phyloP scores from a whole-genome alignment of 225 moss, liverwort and hornwort species.

The Polytrichum formosum region DNA sequence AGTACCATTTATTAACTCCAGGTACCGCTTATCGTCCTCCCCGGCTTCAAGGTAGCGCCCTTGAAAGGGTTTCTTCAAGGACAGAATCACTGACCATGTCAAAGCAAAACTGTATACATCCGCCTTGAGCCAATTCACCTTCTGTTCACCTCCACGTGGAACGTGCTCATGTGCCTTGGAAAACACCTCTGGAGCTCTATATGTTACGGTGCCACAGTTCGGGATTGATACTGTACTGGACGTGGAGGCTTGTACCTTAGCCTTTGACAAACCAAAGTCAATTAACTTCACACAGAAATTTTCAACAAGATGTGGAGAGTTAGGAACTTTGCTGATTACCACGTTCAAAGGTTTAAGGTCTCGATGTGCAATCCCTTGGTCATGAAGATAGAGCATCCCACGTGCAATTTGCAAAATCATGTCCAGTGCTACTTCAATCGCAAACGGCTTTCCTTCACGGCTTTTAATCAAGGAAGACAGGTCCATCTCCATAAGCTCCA shows the following conservation, averaged over 20 bases:
- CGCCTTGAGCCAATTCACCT: too few species aligned
- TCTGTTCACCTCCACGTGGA: too few species aligned
- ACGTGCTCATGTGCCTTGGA: too few species aligned
- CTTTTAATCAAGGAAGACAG: too few species aligned
- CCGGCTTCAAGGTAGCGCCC: neutral
- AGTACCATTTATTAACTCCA: neutral
- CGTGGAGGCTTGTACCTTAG: neutral
- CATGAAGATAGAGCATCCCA: too few species aligned
- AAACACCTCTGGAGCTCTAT: slow-evolving; percentile 5
- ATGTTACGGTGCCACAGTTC: neutral
- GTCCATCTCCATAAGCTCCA: too few species aligned
- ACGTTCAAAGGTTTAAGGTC: too few species aligned
- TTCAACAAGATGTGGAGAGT: neutral
- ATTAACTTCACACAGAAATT: neutral
- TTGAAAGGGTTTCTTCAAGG: slow-evolving; percentile 3
- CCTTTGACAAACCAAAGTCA: slow-evolving; percentile 3
- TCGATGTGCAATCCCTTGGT: too few species aligned
- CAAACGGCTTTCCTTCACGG: too few species aligned
- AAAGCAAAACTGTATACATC: neutral
- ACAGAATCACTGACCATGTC: neutral
- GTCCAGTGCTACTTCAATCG: too few species aligned
- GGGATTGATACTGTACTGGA: neutral
- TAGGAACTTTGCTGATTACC: too few species aligned
- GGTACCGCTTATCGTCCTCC: neutral
- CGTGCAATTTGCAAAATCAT: too few species aligned